A percentile compares a stretch with the other conserved stretches of the same genome.
phyloP scores from a whole-genome alignment of 495 filamentous ascomycete species.

The Hypoxylon trugodes region DNA sequence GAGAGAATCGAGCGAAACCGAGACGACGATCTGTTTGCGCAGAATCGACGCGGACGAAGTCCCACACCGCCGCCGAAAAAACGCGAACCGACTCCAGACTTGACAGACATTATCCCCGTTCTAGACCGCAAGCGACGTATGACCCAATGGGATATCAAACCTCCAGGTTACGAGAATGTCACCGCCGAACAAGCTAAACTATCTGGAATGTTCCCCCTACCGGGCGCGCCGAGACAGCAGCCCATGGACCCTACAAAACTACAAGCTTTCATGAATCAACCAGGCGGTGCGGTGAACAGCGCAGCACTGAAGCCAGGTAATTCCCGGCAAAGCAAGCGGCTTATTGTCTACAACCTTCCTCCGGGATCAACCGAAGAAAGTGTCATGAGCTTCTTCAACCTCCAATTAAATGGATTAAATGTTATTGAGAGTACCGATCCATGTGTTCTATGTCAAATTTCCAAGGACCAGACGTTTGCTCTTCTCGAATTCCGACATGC shows the following conservation, averaged over 20 bases:
- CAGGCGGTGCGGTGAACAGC: constrained; percentile 72
- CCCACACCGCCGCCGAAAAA: constrained; percentile 84
- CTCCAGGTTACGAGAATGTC: constrained; percentile 97
- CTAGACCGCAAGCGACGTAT: constrained; percentile 85
- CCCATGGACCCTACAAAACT: constrained; percentile 95
- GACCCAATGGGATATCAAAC: constrained; percentile 99
- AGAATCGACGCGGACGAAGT: constrained; percentile 76
- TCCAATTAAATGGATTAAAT: constrained; percentile 93
- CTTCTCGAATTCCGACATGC: constrained; percentile 90
- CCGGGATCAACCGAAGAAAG: constrained; percentile 71
- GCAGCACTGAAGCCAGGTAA: constrained; percentile 89
- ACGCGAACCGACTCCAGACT: constrained; percentile 92
- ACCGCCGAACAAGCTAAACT: constrained; percentile 98
- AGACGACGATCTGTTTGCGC: constrained; percentile 59
- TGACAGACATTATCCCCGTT: constrained; percentile 83
- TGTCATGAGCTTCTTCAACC: constrained; percentile 88
- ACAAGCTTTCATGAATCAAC: constrained; percentile 94
- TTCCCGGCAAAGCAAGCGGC: constrained; percentile 89
- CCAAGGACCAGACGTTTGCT: constrained; percentile 79
- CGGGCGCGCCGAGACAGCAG: constrained; percentile 92
- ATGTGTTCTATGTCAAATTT: constrained; percentile 83
- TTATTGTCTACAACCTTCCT: constrained; percentile 87
- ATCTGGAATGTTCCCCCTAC: constrained; percentile 99
- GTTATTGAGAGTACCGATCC: constrained; percentile 85
- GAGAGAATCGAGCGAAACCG: constrained; percentile 54